phyloP scores from a whole-genome alignment of 2,329 filamentous ascomycete species.

The Pseudogymnoascus sp. region DNA sequence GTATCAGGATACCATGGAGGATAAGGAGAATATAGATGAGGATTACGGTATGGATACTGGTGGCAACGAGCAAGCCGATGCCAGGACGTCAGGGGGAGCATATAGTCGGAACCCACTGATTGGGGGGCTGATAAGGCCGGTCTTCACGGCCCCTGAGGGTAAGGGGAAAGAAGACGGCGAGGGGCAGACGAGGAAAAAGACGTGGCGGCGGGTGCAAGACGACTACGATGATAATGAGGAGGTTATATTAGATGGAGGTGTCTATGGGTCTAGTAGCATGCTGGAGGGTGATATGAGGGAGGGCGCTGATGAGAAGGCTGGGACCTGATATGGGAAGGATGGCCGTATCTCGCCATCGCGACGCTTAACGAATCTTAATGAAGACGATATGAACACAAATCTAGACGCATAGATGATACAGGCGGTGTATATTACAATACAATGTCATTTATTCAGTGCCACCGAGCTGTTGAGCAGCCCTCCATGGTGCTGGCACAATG shows the following conservation, averaged over 20 bases:
- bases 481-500: neutral
- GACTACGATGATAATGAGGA: conserved; percentile 35
- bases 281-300: conserved; percentile 14
- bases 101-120: conserved; percentile 31
- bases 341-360: neutral
- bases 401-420: neutral
- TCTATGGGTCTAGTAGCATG: conserved; percentile 20
- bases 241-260: conserved; percentile 34
- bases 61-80: conserved; percentile 9
- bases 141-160: conserved; percentile 28
- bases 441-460: neutral
- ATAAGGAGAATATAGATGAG: conserved; percentile 15
- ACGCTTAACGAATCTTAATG: neutral
- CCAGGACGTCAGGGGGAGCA: conserved; percentile 21
- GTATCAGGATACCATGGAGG: neutral
- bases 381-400: neutral
- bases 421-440: neutral
- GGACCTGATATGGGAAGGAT: neutral
- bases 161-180: conserved; percentile 13
- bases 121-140: conserved; percentile 29
- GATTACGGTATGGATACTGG: conserved; percentile 16
- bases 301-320: conserved; percentile 17
- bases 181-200: conserved; percentile 23
- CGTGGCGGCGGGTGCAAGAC: conserved; percentile 36
- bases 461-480: neutral